Conservation (phyloP, 805 yeast genomes). For the Lipomyces kockii region DNA sequence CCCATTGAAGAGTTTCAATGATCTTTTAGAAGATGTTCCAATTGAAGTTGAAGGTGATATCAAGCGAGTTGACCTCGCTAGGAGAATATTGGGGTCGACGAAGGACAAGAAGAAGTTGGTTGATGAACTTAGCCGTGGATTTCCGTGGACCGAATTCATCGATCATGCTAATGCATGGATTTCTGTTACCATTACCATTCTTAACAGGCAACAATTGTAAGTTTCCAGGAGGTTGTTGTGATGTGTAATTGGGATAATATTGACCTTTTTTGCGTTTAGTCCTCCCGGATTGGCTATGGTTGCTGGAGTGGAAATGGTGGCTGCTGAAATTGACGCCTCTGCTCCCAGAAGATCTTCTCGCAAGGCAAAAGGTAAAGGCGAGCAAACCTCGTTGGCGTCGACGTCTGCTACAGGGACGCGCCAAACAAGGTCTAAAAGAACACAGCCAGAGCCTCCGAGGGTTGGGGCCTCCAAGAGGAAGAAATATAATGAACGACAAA, state of each 20-base stretch:
- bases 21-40: not conserved
- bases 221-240: not conserved
- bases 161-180: not conserved
- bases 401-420: not conserved
- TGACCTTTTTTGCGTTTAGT: not conserved
- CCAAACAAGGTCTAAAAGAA: not conserved
- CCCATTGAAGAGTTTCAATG: conserved; percentile 4
- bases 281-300: not conserved
- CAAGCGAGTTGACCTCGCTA: not conserved
- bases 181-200: not conserved
- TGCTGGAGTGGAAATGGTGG: not conserved
- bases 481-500: conserved; percentile 9
- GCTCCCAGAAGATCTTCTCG: not conserved
- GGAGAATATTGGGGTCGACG: not conserved
- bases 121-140: not conserved
- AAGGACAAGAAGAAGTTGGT: not conserved
- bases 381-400: not conserved
- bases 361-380: not conserved
- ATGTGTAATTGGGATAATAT: not conserved
- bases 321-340: not conserved
- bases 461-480: not conserved
- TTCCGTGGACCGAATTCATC: not conserved
- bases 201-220: not conserved
- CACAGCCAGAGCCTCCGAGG: not conserved
- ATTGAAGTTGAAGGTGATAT: not conserved